Evolutionary conservation across 768 basidiomycete species (phyloP).

Genomic region (Trametes sanguinea): DNA sequence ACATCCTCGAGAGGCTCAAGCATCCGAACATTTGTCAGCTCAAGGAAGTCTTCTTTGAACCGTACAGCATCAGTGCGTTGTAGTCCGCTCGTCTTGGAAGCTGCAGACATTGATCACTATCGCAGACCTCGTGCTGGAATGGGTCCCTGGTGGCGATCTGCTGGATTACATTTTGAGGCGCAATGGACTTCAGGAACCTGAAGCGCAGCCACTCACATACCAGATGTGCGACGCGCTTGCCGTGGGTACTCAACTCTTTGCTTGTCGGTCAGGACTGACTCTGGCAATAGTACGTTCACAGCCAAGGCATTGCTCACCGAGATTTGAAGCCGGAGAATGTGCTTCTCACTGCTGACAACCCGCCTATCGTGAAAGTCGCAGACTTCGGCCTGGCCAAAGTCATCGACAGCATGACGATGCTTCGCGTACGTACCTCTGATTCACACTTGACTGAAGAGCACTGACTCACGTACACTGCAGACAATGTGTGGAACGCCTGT

Average conservation of each 20-base stretch:
- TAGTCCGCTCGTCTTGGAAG: slow-evolving; percentile 26
- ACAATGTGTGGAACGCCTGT: slow-evolving; percentile 97
- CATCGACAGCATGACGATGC: slow-evolving; percentile 76
- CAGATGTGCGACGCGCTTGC: slow-evolving; percentile 83
- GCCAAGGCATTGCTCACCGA: slow-evolving; percentile 81
- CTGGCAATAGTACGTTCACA: slow-evolving; percentile 59
- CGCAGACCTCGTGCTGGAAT: slow-evolving; percentile 80
- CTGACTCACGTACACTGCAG: slow-evolving; percentile 35
- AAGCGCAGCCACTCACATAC: slow-evolving; percentile 69
- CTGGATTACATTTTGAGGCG: slow-evolving; percentile 72
- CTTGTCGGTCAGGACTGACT: background rate
- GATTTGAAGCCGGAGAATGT: slow-evolving; percentile 96
- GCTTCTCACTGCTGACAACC: slow-evolving; percentile 69
- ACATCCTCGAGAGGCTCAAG: slow-evolving; percentile 72
- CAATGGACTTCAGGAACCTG: slow-evolving; percentile 57
- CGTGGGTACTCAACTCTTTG: slow-evolving; percentile 41
- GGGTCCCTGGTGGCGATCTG: slow-evolving; percentile 86
- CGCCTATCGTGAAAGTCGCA: slow-evolving; percentile 83
- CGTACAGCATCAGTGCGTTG: slow-evolving; percentile 56
- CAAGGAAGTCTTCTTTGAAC: slow-evolving; percentile 73
- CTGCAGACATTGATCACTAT: slow-evolving; percentile 34
- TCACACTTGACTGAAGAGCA: slow-evolving; percentile 3
- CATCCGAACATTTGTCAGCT: slow-evolving; percentile 85
- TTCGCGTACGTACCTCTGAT: slow-evolving; percentile 53
- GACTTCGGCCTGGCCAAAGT: slow-evolving; percentile 97